phyloP scores from a whole-genome alignment of 805 yeast species.

The Candida manassasensis region DNA sequence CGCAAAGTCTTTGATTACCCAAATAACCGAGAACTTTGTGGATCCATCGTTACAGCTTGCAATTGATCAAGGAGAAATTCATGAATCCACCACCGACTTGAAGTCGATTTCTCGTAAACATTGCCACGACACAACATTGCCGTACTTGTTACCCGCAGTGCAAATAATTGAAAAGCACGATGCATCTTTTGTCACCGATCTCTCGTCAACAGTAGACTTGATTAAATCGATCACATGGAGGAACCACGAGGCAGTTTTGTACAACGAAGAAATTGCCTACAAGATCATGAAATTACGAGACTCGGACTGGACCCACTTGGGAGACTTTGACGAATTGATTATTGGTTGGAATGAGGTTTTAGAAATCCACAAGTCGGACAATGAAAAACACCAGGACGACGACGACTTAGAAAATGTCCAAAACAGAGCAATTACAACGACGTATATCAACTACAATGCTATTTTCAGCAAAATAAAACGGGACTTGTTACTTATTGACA shows the following conservation, averaged over 20 bases:
- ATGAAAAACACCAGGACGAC: slow-evolving; percentile 44
- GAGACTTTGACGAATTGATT: slow-evolving; percentile 45
- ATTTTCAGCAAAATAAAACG: slow-evolving; percentile 67
- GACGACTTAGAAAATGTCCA: slow-evolving; percentile 58
- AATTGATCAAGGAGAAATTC: slow-evolving; percentile 35
- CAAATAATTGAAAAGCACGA: slow-evolving; percentile 36
- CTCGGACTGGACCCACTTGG: slow-evolving; percentile 17
- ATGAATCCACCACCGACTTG: slow-evolving; percentile 40
- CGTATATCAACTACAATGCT: slow-evolving; percentile 69
- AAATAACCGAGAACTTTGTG: slow-evolving; percentile 51
- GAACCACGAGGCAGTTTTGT: slow-evolving; percentile 52
- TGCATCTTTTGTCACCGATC: slow-evolving; percentile 30
- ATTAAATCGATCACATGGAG: slow-evolving; percentile 44
- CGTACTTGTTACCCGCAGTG: slow-evolving; percentile 38
- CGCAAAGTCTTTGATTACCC: slow-evolving; percentile 43
- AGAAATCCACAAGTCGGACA: slow-evolving; percentile 52
- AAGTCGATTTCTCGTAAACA: slow-evolving; percentile 44
- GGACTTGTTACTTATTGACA: slow-evolving; percentile 49
- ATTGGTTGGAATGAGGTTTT: slow-evolving; percentile 68
- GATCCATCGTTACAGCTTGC: slow-evolving; percentile 65
- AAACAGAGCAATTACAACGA: slow-evolving; percentile 66
- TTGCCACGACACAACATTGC: slow-evolving; percentile 26
- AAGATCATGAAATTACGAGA: slow-evolving; percentile 41
- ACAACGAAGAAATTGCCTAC: slow-evolving; percentile 70
- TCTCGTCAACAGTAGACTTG: slow-evolving; percentile 21